Evolutionary conservation across 1,284 basidiomycete genomes (phyloP), one percentile per base, ranked within the genome.

Genomic region (Boletellus deceptivus): DNA sequence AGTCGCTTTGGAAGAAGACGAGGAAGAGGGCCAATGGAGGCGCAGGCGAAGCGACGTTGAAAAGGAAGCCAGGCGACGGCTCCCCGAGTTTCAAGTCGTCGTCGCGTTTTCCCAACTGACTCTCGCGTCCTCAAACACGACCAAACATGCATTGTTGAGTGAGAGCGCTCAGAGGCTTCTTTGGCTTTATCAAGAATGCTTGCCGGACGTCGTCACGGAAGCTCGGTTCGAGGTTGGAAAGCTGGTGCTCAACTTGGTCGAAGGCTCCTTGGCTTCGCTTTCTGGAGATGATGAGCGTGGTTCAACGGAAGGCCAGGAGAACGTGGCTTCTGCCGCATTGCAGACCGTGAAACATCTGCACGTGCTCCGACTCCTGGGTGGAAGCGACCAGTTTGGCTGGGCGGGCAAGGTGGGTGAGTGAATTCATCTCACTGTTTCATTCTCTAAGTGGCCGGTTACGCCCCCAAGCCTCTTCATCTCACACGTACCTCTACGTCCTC

Each of bases 201-300:
- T 97, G 13, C 90, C 91, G 0, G 76, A 78, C 6, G 71, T 91
- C 4, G 83, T 89, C 0, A 80, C 82, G 0, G 93, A 95, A 65
- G 82, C 83, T 7, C 78, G 84, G 42, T 95, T 95, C 62, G 94
- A 98, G 65, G 81, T 88, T 17, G 91, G 91, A 13, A 92, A 92
- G 63, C 68, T 94, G 27, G 70, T 95, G 18, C 74, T 77, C 45
- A 82, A 75, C 46, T 75, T 79, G 42, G 56, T 48, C 7, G 59
- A 68, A 9, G 64, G 60, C 31, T 67, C 63, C 27, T 52, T 68
- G 2, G 49, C 49, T 17, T 55, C 59, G 17, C 49, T 65, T 17
- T 57, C 58, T 3, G 59, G 56, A 10, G 50, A 59, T n/a, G 48
- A 40, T 13, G 55, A 40, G 13, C 35, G 3, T 13, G 25, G 20